Evolutionary conservation across 768 basidiomycete genomes (phyloP), one percentile per base, ranked within the genome.

Genomic region (Suillus paluster): DNA sequence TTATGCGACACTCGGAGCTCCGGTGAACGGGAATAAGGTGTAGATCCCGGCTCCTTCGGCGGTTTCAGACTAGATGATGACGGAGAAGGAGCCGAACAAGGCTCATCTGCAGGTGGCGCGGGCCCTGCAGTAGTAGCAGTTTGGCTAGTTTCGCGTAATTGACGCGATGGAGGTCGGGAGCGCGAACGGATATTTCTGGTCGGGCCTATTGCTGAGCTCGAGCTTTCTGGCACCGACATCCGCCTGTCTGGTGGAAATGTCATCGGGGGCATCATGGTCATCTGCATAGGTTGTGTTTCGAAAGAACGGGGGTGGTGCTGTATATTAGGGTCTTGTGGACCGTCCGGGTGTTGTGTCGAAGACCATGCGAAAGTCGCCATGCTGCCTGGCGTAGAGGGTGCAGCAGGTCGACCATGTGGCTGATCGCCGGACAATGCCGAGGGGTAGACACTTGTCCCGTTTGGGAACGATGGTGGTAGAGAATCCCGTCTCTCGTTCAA

Each of bases 1-100:
- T 99, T 99, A 78, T 99, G 97, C 2, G 93, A 95, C 36, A 98
- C 88, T 58, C 96, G 86, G 46, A 99, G 81, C 75, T 99, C 97
- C 9, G 97, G 97, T 0, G 92, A 95, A 62, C 97, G 90, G 58
- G 95, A 95, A 76, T 98, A 99, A 5, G 96, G 96, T 14, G 94
- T 93, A 39, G 82, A 67, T 60, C 84, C 73, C 33, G 79, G 64
- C 49, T 85, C 87, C 72, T 84, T 86, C 63, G 67, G 54, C 53
- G 58, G 66, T 65, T 83, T 85, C 5, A 62, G 36, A 46, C 69
- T 62, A 17, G 74, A 75, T 59, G 80, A 23, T 0, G 74, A 68
- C 23, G 74, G 75, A 30, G 78, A 73, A 46, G 78, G 75, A 30
- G 75, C 71, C 25, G 78, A 71, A 34, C 75, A 73, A 11, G 76